Evolutionary conservation across 306 rosid genomes (phyloP).

Genomic region (Pueraria montana): DNA sequence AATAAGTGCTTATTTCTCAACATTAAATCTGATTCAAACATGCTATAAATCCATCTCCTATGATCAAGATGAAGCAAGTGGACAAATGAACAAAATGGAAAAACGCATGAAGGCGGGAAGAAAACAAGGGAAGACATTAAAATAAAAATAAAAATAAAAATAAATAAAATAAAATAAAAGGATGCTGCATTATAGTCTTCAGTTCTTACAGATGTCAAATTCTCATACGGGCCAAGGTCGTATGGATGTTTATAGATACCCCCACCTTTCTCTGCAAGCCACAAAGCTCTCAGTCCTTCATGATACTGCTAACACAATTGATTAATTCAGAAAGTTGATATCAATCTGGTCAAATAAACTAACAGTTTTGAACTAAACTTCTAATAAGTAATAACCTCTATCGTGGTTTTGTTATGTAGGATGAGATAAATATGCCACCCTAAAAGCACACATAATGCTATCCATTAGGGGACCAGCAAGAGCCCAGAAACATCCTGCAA

Average conservation of each 20-base stretch:
- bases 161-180: conserved; percentile 18
- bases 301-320: conserved; percentile 70
- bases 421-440: conserved; percentile 94
- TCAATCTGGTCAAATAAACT: conserved; percentile 41
- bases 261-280: conserved; percentile 98
- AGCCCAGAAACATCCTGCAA: conserved; percentile 85
- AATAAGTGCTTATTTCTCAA: not conserved
- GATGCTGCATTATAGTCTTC: conserved; percentile 24
- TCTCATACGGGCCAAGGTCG: conserved; percentile 92
- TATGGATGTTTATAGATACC: conserved; percentile 88
- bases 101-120: not conserved
- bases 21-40: not conserved
- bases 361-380: conserved; percentile 39
- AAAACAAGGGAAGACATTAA: conserved; percentile 22
- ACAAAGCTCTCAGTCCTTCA: conserved; percentile 97
- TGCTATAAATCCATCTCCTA: not conserved
- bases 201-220: conserved; percentile 75
- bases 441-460: conserved; percentile 78
- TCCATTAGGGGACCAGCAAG: conserved; percentile 74
- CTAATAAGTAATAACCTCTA: conserved; percentile 80
- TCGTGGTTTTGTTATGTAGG: conserved; percentile 93
- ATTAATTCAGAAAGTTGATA: conserved; percentile 42
- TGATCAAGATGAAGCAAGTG: no score
- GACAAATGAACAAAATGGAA: not conserved
- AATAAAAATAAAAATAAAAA: no score